Conservation (phyloP, 495 filamentous ascomycete species). For the Xylaria grammica region DNA sequence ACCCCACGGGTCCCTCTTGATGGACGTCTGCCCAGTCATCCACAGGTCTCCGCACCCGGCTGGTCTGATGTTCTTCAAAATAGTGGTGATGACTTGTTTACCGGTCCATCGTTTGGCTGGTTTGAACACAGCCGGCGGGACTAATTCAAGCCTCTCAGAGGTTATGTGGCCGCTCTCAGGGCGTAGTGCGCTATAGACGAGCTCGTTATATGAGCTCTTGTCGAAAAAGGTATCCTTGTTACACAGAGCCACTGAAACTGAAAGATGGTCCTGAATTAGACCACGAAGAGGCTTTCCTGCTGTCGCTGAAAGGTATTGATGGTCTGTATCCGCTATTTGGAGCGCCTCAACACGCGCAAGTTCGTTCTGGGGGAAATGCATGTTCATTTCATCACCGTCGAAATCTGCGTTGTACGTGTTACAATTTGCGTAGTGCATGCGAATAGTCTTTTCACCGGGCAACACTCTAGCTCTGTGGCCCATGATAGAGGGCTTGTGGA, state of each 20-base stretch:
- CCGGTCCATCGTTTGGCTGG: conserved; percentile 91
- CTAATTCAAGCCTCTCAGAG: conserved; percentile 70
- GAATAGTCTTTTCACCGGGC: conserved; percentile 92
- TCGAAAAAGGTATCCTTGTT: conserved; percentile 93
- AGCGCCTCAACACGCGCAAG: conserved; percentile 89
- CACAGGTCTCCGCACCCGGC: conserved; percentile 75
- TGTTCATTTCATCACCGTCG: conserved; percentile 99
- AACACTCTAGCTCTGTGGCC: conserved; percentile 91
- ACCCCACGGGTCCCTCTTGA: conserved; percentile 77
- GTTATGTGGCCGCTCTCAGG: conserved; percentile 86
- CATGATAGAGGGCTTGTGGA: conserved; percentile 99
- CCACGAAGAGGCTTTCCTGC: conserved; percentile 94
- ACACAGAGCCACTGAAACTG: conserved; percentile 88
- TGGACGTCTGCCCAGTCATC: conserved; percentile 76
- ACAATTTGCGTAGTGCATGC: conserved; percentile 99
- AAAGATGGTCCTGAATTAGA: conserved; percentile 98
- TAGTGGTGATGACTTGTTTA: conserved; percentile 93
- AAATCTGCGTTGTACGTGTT: conserved; percentile 99
- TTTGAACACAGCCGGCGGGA: conserved; percentile 81
- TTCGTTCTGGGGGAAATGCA: conserved; percentile 99
- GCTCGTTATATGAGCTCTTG: conserved; percentile 85
- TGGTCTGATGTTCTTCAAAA: conserved; percentile 89
- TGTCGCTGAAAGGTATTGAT: conserved; percentile 94
- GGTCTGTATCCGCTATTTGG: conserved; percentile 92
- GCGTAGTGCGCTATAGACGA: conserved; percentile 85